A percentile compares a stretch with the other conserved stretches of the same genome.
phyloP scores from a whole-genome alignment of 169 alveolate species.

The Plasmodium billcollinsi region DNA sequence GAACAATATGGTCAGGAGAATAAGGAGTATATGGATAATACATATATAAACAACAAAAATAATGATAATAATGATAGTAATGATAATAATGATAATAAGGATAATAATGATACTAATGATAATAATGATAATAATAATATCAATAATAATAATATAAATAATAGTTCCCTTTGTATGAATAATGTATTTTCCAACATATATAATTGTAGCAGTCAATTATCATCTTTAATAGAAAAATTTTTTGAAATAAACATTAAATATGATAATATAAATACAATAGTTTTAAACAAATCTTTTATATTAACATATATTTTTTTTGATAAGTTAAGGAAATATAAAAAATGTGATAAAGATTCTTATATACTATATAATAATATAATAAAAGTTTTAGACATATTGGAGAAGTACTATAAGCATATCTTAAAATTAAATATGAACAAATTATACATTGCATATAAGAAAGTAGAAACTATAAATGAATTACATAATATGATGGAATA shows the following conservation, averaged over 20 bases:
- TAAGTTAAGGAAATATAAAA: conserved; percentile 33
- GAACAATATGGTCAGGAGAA: neutral
- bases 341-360: conserved; percentile 33
- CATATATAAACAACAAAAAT: neutral
- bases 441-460: neutral
- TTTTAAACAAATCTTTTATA: conserved; percentile 32
- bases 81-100: neutral
- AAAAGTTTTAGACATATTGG: conserved; percentile 28
- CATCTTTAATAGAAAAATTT: conserved; percentile 51
- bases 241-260: conserved; percentile 2
- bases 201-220: neutral
- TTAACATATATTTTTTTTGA: conserved; percentile 43
- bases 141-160: neutral
- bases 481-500: neutral
- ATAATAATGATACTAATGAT: neutral
- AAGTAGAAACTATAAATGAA: neutral
- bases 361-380: conserved; percentile 30
- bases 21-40: too few species aligned
- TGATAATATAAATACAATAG: conserved; percentile 11
- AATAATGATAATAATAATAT: neutral
- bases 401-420: conserved; percentile 26
- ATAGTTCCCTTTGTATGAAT: too few species aligned
- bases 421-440: conserved; percentile 3
- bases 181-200: too few species aligned
- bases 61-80: neutral